Conservation (phyloP, 2,329 filamentous ascomycete species). For the Nemania sp. region DNA sequence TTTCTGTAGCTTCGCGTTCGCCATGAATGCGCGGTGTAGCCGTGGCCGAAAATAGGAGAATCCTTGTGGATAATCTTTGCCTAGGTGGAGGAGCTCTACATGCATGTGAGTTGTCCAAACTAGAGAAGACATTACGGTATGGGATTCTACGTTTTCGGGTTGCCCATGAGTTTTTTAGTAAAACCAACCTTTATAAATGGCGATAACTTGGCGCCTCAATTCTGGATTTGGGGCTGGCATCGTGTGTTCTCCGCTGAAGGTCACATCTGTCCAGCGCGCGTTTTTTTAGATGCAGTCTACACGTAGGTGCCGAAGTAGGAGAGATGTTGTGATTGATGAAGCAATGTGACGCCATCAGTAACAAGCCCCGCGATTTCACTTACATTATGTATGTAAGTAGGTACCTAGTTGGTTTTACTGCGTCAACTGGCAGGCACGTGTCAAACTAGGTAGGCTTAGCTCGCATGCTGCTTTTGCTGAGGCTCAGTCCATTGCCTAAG, state of each 20-base stretch:
- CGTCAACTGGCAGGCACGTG: no score
- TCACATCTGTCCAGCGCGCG: neutral
- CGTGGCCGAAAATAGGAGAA: constrained; percentile 83
- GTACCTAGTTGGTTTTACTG: no score
- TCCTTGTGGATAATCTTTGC: constrained; percentile 87
- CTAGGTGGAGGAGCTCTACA: constrained; percentile 84
- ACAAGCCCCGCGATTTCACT: neutral
- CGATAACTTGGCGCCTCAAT: constrained; percentile 82
- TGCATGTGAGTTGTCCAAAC: constrained; percentile 11
- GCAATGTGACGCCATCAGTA: constrained; percentile 24
- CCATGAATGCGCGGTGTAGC: constrained; percentile 86
- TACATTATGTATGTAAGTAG: no score
- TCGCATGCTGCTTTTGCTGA: no score
- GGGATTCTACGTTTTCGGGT: no score
- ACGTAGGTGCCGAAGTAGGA: no score
- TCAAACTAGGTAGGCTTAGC: no score
- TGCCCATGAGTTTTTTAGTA: no score
- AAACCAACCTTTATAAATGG: constrained; percentile 83
- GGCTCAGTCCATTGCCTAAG: no score
- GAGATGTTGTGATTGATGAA: constrained; percentile 5
- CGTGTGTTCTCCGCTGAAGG: neutral
- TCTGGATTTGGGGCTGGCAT: constrained; percentile 61
- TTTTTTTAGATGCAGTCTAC: no score
- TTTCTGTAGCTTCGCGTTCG: constrained; percentile 76
- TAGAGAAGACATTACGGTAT: no score